These are phyloP conservation scores for Paxillus ammoniavirescens DNA, from an alignment of 768 basidiomycete genomes.

Conservation along the genomic window DNA sequence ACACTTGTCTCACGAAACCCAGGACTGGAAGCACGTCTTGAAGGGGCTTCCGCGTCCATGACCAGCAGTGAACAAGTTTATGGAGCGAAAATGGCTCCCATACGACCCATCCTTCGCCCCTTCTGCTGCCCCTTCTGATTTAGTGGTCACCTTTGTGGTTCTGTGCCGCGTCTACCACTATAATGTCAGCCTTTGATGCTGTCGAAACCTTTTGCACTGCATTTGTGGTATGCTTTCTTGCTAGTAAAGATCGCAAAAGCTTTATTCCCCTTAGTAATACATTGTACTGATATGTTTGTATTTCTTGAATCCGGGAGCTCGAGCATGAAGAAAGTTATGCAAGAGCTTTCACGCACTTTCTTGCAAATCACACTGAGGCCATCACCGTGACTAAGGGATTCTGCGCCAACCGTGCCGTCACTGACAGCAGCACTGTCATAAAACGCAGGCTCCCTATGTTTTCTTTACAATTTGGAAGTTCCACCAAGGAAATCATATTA, in stretches of 20 bases:
- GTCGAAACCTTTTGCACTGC: background rate
- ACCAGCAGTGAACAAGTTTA: background rate
- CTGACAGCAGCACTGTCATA: too few relatives aligned
- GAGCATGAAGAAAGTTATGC: too few relatives aligned
- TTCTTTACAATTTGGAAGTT: background rate
- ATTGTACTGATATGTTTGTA: too few relatives aligned
- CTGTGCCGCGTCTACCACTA: background rate
- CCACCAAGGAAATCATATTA: background rate
- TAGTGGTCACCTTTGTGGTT: background rate
- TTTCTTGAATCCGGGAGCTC: too few relatives aligned
- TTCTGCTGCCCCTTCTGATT: background rate
- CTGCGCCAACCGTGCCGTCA: too few relatives aligned
- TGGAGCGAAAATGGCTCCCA: background rate
- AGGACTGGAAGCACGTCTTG: constrained; percentile 36
- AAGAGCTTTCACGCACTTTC: too few relatives aligned
- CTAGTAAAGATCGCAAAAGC: too few relatives aligned
- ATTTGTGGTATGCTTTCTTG: background rate
- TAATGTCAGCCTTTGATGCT: background rate
- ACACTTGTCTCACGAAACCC: background rate
- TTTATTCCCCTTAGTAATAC: too few relatives aligned
- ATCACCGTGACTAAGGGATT: too few relatives aligned
- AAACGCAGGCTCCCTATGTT: background rate
- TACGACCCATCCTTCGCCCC: background rate
- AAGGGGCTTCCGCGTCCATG: constrained; percentile 20
- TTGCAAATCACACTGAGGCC: too few relatives aligned